Evolutionary conservation across 768 basidiomycete genomes (phyloP).

Genomic region (Rhizopogon salebrosus): DNA sequence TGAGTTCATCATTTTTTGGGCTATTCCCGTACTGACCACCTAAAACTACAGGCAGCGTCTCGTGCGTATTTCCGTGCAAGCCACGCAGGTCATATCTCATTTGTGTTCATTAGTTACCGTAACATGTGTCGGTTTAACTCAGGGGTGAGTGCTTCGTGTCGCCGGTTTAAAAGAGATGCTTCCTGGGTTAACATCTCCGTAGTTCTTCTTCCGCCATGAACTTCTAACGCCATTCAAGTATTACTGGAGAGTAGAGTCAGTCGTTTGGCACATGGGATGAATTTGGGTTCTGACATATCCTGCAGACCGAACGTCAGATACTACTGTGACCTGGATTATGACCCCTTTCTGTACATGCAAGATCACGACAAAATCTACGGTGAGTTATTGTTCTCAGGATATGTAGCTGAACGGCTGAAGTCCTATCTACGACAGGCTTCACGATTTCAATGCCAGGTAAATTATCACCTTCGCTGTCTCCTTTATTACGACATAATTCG

Average conservation of each 20-base stretch:
- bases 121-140: slow-evolving; percentile 79
- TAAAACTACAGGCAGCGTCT: slow-evolving; percentile 33
- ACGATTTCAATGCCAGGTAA: slow-evolving; percentile 48
- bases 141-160: slow-evolving; percentile 36
- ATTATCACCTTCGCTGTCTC: too few species aligned
- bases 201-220: slow-evolving; percentile 56
- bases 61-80: slow-evolving; percentile 25
- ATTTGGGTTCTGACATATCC: background rate
- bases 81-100: background rate
- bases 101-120: slow-evolving; percentile 40
- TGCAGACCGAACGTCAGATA: slow-evolving; percentile 45
- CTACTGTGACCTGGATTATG: slow-evolving; percentile 46
- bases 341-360: slow-evolving; percentile 55
- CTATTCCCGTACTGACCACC: background rate
- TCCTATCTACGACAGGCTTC: slow-evolving; percentile 35
- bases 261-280: background rate
- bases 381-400: slow-evolving; percentile 5
- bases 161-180: background rate
- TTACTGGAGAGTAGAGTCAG: slow-evolving; percentile 61
- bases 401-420: background rate
- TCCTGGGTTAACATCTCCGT: slow-evolving; percentile 5
- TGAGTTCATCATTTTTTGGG: slow-evolving; percentile 17
- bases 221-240: slow-evolving; percentile 49
- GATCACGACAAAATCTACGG: slow-evolving; percentile 50
- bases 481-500: background rate